These are phyloP conservation scores for Hymenoscyphus albidus DNA, from an alignment of 2,329 filamentous ascomycete genomes.

Conservation along the genomic window DNA sequence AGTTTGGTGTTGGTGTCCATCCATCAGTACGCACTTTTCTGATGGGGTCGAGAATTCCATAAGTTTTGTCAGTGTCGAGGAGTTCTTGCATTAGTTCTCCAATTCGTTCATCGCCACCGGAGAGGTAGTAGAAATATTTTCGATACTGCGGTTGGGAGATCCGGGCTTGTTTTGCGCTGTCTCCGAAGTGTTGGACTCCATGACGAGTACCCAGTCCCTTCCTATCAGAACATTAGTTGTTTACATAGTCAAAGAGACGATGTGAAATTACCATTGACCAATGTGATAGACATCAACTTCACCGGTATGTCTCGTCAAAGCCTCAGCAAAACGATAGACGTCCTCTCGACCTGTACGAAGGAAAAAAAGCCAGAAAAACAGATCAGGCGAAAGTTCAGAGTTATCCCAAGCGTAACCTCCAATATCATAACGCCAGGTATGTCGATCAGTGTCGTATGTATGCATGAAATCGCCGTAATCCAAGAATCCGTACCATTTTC, in stretches of 20 bases:
- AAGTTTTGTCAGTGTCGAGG: constrained; percentile 51
- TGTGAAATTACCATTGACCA: constrained; percentile 36
- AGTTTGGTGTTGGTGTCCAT: constrained; percentile 42
- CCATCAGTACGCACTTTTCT: constrained; percentile 55
- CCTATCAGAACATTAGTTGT: constrained; percentile 32
- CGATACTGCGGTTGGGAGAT: constrained; percentile 56
- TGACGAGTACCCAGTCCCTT: constrained; percentile 60
- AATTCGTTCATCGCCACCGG: constrained; percentile 27
- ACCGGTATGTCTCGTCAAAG: constrained; percentile 52
- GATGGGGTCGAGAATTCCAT: constrained; percentile 50
- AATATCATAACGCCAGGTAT: constrained; percentile 60
- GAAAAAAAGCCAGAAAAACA: constrained; percentile 62
- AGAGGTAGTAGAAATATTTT: constrained; percentile 47
- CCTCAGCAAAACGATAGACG: constrained; percentile 56
- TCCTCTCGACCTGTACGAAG: constrained; percentile 54
- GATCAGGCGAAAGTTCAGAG: constrained; percentile 57
- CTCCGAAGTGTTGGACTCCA: constrained; percentile 58
- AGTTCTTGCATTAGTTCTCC: constrained; percentile 30
- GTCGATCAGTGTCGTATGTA: constrained; percentile 55
- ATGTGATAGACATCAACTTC: constrained; percentile 62
- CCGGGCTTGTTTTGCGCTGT: constrained; percentile 59
- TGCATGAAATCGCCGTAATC: constrained; percentile 62
- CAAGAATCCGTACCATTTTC: constrained; percentile 60
- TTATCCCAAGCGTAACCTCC: constrained; percentile 65
- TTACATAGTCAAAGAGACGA: not conserved